Evolutionary conservation across 306 rosid genomes (phyloP).

Genomic region (Sphenostylis stenocarpa): DNA sequence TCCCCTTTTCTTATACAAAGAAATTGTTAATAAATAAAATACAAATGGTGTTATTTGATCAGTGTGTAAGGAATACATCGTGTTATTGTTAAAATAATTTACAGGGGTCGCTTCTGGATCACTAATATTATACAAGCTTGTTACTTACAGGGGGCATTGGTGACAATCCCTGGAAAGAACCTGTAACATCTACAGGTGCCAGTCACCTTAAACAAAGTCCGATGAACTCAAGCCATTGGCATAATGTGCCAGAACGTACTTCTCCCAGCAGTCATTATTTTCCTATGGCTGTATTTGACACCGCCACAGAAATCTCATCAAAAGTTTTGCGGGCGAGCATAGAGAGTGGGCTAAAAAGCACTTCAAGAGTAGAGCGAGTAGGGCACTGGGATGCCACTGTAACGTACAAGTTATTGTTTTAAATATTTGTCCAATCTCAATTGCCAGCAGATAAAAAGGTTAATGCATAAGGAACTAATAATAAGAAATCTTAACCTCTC

Average conservation of each 20-base stretch:
- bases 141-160: constrained; percentile 16
- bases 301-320: constrained; percentile 28
- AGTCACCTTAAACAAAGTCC: constrained; percentile 33
- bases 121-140: constrained; percentile 35
- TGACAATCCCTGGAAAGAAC: constrained; percentile 27
- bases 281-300: constrained; percentile 33
- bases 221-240: constrained; percentile 25
- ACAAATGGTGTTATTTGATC: neutral
- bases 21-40: neutral
- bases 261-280: constrained; percentile 37
- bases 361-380: constrained; percentile 47
- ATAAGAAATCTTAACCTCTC: constrained; percentile 47
- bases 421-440: constrained; percentile 39
- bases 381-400: constrained; percentile 40
- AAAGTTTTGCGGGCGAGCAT: constrained; percentile 26
- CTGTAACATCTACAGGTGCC: constrained; percentile 35
- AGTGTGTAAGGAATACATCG: neutral
- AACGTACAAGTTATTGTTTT: constrained; percentile 35
- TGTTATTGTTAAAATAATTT: neutral
- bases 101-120: constrained; percentile 41
- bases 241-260: constrained; percentile 6
- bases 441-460: constrained; percentile 35
- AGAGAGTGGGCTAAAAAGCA: constrained; percentile 30
- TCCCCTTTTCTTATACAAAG: neutral
- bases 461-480: constrained; percentile 28